These are phyloP conservation scores for Trametes cubensis DNA, from an alignment of 768 basidiomycete species.

Conservation along the genomic window DNA sequence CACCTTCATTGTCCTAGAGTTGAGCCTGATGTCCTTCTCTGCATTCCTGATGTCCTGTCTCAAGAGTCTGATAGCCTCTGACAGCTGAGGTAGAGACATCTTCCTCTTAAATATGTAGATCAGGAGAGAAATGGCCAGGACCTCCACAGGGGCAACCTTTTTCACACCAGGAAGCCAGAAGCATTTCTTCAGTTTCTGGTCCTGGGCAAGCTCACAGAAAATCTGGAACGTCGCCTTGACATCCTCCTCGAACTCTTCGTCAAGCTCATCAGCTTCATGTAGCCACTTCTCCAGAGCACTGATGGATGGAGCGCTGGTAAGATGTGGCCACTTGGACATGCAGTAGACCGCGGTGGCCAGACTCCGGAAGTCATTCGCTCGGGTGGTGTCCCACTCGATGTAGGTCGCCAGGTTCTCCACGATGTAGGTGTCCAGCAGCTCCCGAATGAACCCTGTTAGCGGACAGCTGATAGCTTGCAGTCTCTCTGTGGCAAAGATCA, in stretches of 20 bases:
- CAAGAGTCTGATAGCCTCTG: slow-evolving; percentile 52
- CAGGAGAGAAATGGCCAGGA: slow-evolving; percentile 58
- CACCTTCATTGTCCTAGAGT: slow-evolving; percentile 55
- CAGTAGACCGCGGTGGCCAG: slow-evolving; percentile 36
- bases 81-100: slow-evolving; percentile 44
- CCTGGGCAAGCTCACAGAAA: slow-evolving; percentile 48
- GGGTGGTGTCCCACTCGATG: slow-evolving; percentile 41
- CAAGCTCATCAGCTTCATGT: slow-evolving; percentile 32
- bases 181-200: slow-evolving; percentile 37
- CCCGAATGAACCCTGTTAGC: slow-evolving; percentile 61
- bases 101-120: slow-evolving; percentile 51
- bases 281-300: slow-evolving; percentile 33
- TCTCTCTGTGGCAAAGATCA: slow-evolving; percentile 49
- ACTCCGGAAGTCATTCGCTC: slow-evolving; percentile 42
- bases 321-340: slow-evolving; percentile 32
- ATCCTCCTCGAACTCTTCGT: slow-evolving; percentile 34
- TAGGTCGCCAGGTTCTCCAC: slow-evolving; percentile 38
- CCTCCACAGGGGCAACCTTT: slow-evolving; percentile 71
- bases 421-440: slow-evolving; percentile 51
- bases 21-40: slow-evolving; percentile 71
- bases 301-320: slow-evolving; percentile 17
- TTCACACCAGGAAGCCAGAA: slow-evolving; percentile 41
- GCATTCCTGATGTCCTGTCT: slow-evolving; percentile 52
- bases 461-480: slow-evolving; percentile 66
- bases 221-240: slow-evolving; percentile 49